Evolutionary conservation across 306 rosid species (phyloP), one percentile per base, ranked within the genome.

Genomic region (Adenanthera pavonina): DNA sequence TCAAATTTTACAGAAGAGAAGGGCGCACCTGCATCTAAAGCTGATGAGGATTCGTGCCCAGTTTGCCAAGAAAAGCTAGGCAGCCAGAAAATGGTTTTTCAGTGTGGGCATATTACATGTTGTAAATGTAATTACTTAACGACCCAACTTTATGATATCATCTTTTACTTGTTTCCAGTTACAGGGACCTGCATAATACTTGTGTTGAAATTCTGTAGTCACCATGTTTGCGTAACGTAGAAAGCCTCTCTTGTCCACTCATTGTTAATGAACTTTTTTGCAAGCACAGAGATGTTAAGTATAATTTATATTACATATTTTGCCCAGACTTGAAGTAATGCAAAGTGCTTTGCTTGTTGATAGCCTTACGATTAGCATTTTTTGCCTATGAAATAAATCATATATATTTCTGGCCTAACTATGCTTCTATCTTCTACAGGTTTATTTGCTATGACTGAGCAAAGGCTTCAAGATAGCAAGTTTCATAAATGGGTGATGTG

Each of bases 61-160:
- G 82, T 95, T 81, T 95, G 99, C 86, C 99, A 93, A 83, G 98
- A 95, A 52, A 86, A 78, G 78, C 85, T 93, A 72, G 91, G 90
- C 86, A 86, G 81, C 76, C 91, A 86, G 84, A 93, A 92, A 91
- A 95, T 92, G 97, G 98, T 95, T 76, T 95, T 95, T 87, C 98
- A 91, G 75, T 95, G 99, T 83, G 99, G 99, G 75, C 99, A 93
- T 80, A 60, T 93, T 67, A 93, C 94, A 48, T 93, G 98, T 87
- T 95, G 97, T 87, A 93, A 90, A 93, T 95, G 99, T 95, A 88
- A 91, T 92, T 84, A 49, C 60, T 82, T 48, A 56, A 51, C 30
- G 68, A 62, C 69, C 47, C 54, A 56, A 76, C 80, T 59, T 46
- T 66, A 84, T 78, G 62, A 25, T 48, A 54, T 51, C 68, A 80